Base-by-base conservation (phyloP, 768 basidiomycete species). In the Candolleomyces eurysporus region DNA sequence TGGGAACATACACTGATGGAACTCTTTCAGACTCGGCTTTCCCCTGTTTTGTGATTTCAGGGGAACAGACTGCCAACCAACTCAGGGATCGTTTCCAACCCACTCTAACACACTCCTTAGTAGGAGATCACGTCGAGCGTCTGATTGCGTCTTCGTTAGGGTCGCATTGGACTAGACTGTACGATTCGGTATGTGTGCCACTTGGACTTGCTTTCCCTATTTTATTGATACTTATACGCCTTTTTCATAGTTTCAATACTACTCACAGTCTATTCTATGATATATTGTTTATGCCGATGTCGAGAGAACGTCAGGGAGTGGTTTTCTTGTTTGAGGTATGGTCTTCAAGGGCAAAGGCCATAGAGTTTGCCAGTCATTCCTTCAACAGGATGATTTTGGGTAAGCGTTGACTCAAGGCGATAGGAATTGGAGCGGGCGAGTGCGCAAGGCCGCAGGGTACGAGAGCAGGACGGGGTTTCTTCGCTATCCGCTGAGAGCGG, bases 41-140 rank as follows among this genome's bases (percentile, higher is more conserved):
- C 22, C 94, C 94, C 19, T 97, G 97, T 74, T 99, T 99, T 69
- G 82, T 85, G 42, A 85, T 92, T 3, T 89, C 92, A 49, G 96
- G 96, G 32, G 94, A 95, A 57, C 91, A 96, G 70, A 98, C 96
- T 14, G 90, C 94, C 8, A 83, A 79, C 60, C 88, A 91, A 66
- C 82, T 99, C 49, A 85, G 94, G 52, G 97, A 98, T 48, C 88
- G 97, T 13, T 97, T 98, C 79, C 93, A 97, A 68, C 90, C 96
- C 31, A 87, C 88, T 4, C 79, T 98, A 36, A 95, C 94, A 0
- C 92, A 96, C 64, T 83, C 80, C 48, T 81, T 91, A 40, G 89
- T 96, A 31, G 93, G 88, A 48, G 92, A 94, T 40, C 87, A 96
- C 69, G 82, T 97, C n/a, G 94, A 98, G 65, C 80, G 88, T 51